Percentiles rank a stretch among this genome's conserved stretches.
Conservation (phyloP, 2,329 filamentous ascomycete genomes). For the Thelonectria rubi region DNA sequence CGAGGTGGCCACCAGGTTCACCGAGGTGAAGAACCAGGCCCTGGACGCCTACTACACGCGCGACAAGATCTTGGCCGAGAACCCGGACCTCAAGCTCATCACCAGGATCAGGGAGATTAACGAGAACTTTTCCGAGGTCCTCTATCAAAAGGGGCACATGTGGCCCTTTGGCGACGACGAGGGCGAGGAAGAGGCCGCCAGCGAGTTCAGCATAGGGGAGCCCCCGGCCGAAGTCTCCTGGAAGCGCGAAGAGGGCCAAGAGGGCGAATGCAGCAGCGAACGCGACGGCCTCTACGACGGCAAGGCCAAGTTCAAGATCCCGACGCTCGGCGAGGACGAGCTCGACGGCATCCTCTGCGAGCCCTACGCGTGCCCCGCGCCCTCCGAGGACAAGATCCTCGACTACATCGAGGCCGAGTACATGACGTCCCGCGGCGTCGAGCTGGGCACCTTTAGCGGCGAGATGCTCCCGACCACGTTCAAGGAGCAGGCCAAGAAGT, state of each 20-base stretch:
- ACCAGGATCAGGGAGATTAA: conserved; percentile 51
- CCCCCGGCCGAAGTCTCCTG: neutral
- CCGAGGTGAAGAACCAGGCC: conserved; percentile 40
- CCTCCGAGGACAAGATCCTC: conserved; percentile 48
- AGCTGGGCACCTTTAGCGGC: conserved; percentile 60
- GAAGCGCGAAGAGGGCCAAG: neutral
- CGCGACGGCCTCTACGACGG: conserved; percentile 31
- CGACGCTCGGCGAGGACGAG: conserved; percentile 20
- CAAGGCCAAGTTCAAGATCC: conserved; percentile 19
- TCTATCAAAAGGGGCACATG: conserved; percentile 41
- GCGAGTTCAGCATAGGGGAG: no score
- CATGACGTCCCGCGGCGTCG: conserved; percentile 55
- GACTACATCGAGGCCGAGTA: conserved; percentile 50
- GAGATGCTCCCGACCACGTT: conserved; percentile 57
- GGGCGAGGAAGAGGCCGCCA: no score
- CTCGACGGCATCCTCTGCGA: conserved; percentile 43
- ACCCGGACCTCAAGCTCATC: conserved; percentile 47
- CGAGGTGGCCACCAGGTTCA: conserved; percentile 45
- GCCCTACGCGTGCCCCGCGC: conserved; percentile 27
- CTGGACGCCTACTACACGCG: conserved; percentile 50
- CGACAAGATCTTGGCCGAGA: conserved; percentile 40
- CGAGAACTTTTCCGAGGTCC: conserved; percentile 45
- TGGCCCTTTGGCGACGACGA: conserved; percentile 5
- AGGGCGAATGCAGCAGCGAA: neutral
- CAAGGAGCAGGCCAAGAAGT: conserved; percentile 63